Base-by-base conservation (phyloP, 2,329 filamentous ascomycete genomes). In the Aspergillus fischeri region DNA sequence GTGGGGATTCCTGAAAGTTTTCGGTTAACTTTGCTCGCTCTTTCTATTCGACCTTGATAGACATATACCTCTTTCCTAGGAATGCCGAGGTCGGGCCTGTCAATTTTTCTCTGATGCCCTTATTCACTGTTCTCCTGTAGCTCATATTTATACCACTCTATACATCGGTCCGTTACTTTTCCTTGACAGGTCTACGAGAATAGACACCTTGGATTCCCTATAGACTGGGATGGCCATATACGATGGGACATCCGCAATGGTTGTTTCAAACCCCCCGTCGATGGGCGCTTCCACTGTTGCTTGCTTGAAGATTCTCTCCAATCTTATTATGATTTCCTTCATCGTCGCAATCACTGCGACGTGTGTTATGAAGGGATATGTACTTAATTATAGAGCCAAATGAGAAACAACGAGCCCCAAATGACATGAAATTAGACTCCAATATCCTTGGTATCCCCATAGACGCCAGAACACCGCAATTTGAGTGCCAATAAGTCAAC, bases 1-100 rank as follows among this genome's bases (percentile, higher is more conserved):
- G 60, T 96, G 90, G 88, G 89, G 88, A 0, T 97, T 99, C 73
- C 81, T 97, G 67, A 95, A 90, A 77, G 74, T 92, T 51, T 97
- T 97, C 80, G 88, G 87, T 35, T 73, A 61, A 66, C 59, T 51
- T 50, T 50, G n/a, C 44, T 47, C 44, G 24, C 50, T 56, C 51
- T 56, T 54, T 50, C 53, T 48, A 27, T 47, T 28, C 51, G 17
- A 28, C 53, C 51, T 38, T 20, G 24, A 44, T 24, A 17, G 17
- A 47, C 21, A 47, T 47, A 47, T 20, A 47, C 21, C 24, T 24
- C 44, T 25, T 24, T 24, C 24, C 44, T 24, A 27, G 21, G 14
- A 47, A 47, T 38, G 32, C 14, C 14, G 14, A 38, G 32, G 32
- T 38, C 32, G 7, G 14, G 32, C 14, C 14, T 38, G 14, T 38